Evolutionary conservation across 108 stramenopile genomes (phyloP).

Genomic region (Tribonema minus): DNA sequence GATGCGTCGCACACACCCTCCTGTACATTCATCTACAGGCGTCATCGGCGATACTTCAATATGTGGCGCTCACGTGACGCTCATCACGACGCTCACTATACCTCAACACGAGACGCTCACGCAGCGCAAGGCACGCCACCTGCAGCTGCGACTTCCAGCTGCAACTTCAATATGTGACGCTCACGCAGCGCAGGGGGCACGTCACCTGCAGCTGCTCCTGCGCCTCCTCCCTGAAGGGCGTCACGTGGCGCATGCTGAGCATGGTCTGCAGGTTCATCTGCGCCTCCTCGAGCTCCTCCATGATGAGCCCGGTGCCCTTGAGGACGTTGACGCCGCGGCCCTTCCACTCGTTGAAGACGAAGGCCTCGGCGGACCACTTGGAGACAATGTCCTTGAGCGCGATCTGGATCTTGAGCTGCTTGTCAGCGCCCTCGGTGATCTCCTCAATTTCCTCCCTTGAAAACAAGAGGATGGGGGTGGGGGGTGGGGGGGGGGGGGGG

Average conservation of each 20-base stretch:
- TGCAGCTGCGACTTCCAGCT: no score
- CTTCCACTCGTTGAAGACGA: conserved; percentile 76
- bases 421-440: conserved; percentile 80
- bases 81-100: no score
- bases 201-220: conserved; percentile 72
- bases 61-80: no score
- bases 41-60: no score
- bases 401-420: conserved; percentile 75
- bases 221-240: conserved; percentile 71
- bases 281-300: conserved; percentile 83
- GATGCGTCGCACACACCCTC: no score
- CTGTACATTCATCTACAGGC: no score
- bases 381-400: conserved; percentile 69
- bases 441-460: conserved; percentile 79
- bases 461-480: no score
- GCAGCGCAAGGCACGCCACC: no score
- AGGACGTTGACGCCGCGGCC: conserved; percentile 69
- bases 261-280: conserved; percentile 81
- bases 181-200: no score
- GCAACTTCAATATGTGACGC: no score
- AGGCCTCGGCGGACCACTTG: conserved; percentile 61
- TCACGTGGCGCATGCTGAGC: conserved; percentile 77
- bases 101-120: no score
- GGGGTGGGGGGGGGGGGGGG: no score
- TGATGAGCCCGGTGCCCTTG: conserved; percentile 68